Conservation (phyloP, 2,329 filamentous ascomycete species). For the Aaosphaeria arxii region DNA sequence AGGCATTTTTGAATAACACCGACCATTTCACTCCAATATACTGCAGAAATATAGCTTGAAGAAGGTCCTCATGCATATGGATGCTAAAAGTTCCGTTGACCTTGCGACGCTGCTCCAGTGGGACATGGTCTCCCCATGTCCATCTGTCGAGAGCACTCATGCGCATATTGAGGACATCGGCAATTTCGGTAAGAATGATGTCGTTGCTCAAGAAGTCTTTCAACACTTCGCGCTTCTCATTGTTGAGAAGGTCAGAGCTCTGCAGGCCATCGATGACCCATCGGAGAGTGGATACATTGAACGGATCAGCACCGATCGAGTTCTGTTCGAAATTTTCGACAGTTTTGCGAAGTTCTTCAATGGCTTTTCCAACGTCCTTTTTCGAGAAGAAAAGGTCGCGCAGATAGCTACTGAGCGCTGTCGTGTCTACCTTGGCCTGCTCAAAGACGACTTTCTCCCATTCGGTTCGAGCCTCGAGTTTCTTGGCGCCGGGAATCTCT, state of each 20-base stretch:
- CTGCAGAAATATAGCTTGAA: constrained; percentile 32
- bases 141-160: constrained; percentile 23
- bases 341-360: constrained; percentile 15
- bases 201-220: constrained; percentile 32
- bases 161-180: constrained; percentile 31
- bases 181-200: constrained; percentile 27
- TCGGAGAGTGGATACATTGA: constrained; percentile 33
- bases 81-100: constrained; percentile 26
- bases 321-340: constrained; percentile 18
- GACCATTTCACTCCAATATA: constrained; percentile 32
- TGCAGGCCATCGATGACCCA: constrained; percentile 45
- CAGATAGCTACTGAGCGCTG: constrained; percentile 20
- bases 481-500: constrained; percentile 28
- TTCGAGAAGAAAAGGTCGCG: constrained; percentile 18
- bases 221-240: constrained; percentile 32
- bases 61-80: constrained; percentile 28
- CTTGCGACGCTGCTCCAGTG: constrained; percentile 25
- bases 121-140: constrained; percentile 28
- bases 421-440: constrained; percentile 18
- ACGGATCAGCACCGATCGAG: constrained; percentile 19
- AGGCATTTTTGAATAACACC: constrained; percentile 24
- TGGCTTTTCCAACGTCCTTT: constrained; percentile 11
- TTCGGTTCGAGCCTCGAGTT: constrained; percentile 20
- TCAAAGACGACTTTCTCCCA: constrained; percentile 35
- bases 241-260: constrained; percentile 44